These are phyloP conservation scores for Suillus subaureus DNA, from an alignment of 768 basidiomycete genomes.

Conservation along the genomic window DNA sequence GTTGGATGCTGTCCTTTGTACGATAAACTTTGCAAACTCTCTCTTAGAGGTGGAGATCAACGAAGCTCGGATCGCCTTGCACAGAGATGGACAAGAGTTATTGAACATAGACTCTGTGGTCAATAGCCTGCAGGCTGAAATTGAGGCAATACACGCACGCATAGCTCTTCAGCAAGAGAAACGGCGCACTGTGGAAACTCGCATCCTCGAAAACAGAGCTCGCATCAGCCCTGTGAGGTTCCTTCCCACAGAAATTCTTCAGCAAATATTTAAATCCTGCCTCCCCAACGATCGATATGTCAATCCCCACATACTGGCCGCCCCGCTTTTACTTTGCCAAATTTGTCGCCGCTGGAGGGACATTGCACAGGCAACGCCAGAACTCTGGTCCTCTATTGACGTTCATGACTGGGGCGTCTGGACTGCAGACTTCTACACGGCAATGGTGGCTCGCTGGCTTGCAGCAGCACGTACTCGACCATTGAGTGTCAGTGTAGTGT, in stretches of 20 bases:
- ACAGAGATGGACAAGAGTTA: constrained; percentile 3
- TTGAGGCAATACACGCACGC: constrained; percentile 11
- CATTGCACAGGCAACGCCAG: constrained; percentile 31
- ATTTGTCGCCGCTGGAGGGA: constrained; percentile 36
- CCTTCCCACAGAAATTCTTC: constrained; percentile 34
- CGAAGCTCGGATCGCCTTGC: neutral
- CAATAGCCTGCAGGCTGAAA: neutral
- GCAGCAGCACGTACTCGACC: constrained; percentile 22
- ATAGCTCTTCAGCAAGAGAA: constrained; percentile 21
- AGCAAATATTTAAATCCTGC: constrained; percentile 34
- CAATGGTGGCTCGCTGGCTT: constrained; percentile 29
- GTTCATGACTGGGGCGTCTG: constrained; percentile 32
- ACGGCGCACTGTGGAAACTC: constrained; percentile 20
- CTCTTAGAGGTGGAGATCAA: neutral
- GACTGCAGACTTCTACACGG: constrained; percentile 28
- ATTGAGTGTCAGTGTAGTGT: constrained; percentile 22
- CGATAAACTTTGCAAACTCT: neutral
- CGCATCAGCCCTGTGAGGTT: constrained; percentile 30
- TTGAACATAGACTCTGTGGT: neutral
- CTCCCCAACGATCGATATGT: constrained; percentile 25
- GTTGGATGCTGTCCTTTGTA: neutral
- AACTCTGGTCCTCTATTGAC: constrained; percentile 33
- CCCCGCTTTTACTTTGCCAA: constrained; percentile 36
- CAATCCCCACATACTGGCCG: constrained; percentile 22
- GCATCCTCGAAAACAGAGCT: constrained; percentile 26